phyloP scores from a whole-genome alignment of 441 rosid genomes.

The Aleurites moluccanus region DNA sequence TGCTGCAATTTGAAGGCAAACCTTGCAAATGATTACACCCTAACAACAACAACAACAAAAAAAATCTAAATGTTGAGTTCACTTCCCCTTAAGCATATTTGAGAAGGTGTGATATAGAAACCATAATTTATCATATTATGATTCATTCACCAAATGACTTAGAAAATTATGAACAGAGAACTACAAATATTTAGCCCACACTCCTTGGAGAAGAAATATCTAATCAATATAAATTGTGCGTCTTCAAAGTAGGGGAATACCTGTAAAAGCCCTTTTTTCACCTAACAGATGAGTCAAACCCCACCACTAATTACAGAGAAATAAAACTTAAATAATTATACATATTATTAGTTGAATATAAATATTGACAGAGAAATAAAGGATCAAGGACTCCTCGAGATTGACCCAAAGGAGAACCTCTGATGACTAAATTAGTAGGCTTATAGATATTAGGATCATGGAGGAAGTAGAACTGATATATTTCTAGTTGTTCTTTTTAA shows the following conservation, averaged over 20 bases:
- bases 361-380: no score
- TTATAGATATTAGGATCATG: no score
- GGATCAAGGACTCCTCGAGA: no score
- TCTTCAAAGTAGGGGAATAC: not conserved
- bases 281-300: not conserved
- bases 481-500: no score
- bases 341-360: no score
- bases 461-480: no score
- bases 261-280: not conserved
- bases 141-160: not conserved
- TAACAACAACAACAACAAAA: no score
- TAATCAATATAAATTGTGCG: slow-evolving; percentile 3
- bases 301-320: not conserved
- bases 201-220: not conserved
- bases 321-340: no score
- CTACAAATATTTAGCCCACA: not conserved
- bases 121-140: not conserved
- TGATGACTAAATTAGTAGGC: no score
- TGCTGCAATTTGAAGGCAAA: not conserved
- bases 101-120: not conserved
- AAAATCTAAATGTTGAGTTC: not conserved
- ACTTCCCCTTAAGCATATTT: not conserved
- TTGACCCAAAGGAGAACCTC: no score
- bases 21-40: not conserved
- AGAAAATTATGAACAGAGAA: not conserved